A percentile compares a stretch with the other conserved stretches of the same genome.
These are phyloP conservation scores for Scedosporium dehoogii DNA, from an alignment of 2,329 filamentous ascomycete genomes.

Conservation along the genomic window DNA sequence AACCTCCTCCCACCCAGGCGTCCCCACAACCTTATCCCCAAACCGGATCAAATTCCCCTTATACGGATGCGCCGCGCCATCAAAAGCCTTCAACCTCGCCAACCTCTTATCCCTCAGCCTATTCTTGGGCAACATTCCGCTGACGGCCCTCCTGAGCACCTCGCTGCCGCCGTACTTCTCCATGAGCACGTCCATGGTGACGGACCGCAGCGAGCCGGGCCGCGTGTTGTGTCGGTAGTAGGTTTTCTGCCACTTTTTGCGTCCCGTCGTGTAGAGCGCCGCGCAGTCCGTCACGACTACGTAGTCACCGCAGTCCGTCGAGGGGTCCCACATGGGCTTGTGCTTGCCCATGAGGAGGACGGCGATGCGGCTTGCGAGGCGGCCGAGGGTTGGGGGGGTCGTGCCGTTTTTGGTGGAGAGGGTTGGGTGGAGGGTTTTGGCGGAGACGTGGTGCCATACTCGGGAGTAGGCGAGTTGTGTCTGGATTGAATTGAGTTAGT, in stretches of 20 bases:
- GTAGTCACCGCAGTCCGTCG: slow-evolving; percentile 97
- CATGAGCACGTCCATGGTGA: slow-evolving; percentile 94
- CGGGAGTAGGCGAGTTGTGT: slow-evolving; percentile 94
- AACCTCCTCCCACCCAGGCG: slow-evolving; percentile 41
- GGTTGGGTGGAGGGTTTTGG: slow-evolving; percentile 51
- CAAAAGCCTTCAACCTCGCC: slow-evolving; percentile 87
- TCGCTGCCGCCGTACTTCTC: slow-evolving; percentile 89
- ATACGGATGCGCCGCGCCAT: slow-evolving; percentile 86
- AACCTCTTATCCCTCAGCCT: slow-evolving; percentile 77
- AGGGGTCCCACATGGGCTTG: slow-evolving; percentile 96
- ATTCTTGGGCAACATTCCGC: slow-evolving; percentile 98
- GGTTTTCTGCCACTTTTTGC: slow-evolving; percentile 86
- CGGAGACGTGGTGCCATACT: slow-evolving; percentile 83
- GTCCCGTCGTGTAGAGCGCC: slow-evolving; percentile 77
- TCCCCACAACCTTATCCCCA: slow-evolving; percentile 46
- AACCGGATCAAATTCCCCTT: slow-evolving; percentile 76
- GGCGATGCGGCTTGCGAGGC: slow-evolving; percentile 80
- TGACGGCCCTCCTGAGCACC: slow-evolving; percentile 82
- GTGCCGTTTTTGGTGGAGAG: slow-evolving; percentile 48
- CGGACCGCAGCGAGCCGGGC: slow-evolving; percentile 73
- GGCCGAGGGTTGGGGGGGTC: slow-evolving; percentile 72
- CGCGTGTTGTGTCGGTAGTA: slow-evolving; percentile 94
- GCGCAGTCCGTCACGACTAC: slow-evolving; percentile 88
- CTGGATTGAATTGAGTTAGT: slow-evolving; percentile 33
- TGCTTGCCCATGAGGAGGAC: slow-evolving; percentile 93